A percentile compares a stretch with the other conserved stretches of the same genome.
These are phyloP conservation scores for Helicostylum pulchrum DNA, from an alignment of 192 early-diverging fungal species.

Conservation along the genomic window DNA sequence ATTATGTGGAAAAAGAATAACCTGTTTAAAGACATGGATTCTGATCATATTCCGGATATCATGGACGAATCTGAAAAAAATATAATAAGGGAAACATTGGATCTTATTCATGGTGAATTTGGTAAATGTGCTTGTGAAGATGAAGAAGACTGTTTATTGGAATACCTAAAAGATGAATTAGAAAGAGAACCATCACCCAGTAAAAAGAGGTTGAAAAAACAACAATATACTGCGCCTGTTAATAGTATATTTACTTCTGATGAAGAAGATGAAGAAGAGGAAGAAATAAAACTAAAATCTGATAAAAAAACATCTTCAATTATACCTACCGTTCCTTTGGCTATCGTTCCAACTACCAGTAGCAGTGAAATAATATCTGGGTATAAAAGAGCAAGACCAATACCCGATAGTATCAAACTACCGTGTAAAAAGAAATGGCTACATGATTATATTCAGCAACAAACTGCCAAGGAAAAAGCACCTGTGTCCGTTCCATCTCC, in stretches of 20 bases:
- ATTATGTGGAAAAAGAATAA: constrained; percentile 31
- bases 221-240: not conserved
- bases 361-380: no score
- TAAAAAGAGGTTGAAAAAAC: not conserved
- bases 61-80: constrained; percentile 21
- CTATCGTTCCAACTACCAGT: not conserved
- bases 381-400: no score
- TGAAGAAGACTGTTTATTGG: constrained; percentile 40
- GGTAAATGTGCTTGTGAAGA: constrained; percentile 49
- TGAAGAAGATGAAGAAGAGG: not conserved
- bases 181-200: not conserved
- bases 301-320: not conserved
- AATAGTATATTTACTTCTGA: not conserved
- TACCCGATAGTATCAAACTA: not conserved
- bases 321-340: constrained; percentile 2
- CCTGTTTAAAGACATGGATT: constrained; percentile 2
- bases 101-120: constrained; percentile 33
- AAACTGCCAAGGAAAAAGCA: no score
- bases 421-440: constrained; percentile 13
- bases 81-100: constrained; percentile 31
- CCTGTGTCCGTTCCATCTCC: no score
- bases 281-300: not conserved
- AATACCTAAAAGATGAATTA: constrained; percentile 37
- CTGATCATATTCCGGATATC: not conserved
- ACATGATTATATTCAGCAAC: not conserved